These are phyloP conservation scores for Penicillium coprophilum DNA, from an alignment of 495 filamentous ascomycete species.

Conservation along the genomic window DNA sequence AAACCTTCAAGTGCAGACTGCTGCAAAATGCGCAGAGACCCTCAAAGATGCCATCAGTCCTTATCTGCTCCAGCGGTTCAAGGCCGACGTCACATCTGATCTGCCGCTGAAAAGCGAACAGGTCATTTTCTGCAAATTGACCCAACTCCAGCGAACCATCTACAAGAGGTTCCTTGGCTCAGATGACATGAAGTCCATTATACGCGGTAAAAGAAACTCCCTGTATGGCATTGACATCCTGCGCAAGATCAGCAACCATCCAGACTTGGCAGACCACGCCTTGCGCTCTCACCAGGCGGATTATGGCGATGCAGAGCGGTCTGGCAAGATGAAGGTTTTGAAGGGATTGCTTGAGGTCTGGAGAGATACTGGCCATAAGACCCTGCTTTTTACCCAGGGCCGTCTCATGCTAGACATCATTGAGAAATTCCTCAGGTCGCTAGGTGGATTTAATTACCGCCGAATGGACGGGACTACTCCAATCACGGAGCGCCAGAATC, in stretches of 20 bases:
- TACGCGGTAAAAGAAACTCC: constrained; percentile 70
- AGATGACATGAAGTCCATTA: constrained; percentile 75
- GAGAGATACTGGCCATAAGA: constrained; percentile 87
- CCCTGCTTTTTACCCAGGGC: constrained; percentile 85
- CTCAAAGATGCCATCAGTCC: constrained; percentile 88
- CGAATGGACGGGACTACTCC: constrained; percentile 92
- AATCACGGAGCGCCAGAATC: constrained; percentile 74
- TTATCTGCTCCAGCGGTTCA: constrained; percentile 89
- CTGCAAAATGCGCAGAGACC: constrained; percentile 83
- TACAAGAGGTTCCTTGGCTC: constrained; percentile 82
- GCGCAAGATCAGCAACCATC: constrained; percentile 97
- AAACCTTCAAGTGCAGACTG: constrained; percentile 88
- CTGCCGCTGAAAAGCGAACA: constrained; percentile 93
- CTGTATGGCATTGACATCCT: constrained; percentile 87
- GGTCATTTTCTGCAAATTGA: constrained; percentile 92
- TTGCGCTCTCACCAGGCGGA: constrained; percentile 54
- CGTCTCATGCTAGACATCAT: constrained; percentile 92
- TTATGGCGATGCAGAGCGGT: constrained; percentile 72
- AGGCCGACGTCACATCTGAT: constrained; percentile 90
- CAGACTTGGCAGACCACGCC: constrained; percentile 75
- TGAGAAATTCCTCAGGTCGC: constrained; percentile 67
- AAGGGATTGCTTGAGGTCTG: constrained; percentile 80
- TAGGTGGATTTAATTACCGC: constrained; percentile 71
- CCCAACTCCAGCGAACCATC: constrained; percentile 66
- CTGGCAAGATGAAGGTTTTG: constrained; percentile 93